Percentiles rank a stretch among this genome's conserved stretches.
These are phyloP conservation scores for Athelia sp. DNA, from an alignment of 1,284 basidiomycete species.

Conservation along the genomic window DNA sequence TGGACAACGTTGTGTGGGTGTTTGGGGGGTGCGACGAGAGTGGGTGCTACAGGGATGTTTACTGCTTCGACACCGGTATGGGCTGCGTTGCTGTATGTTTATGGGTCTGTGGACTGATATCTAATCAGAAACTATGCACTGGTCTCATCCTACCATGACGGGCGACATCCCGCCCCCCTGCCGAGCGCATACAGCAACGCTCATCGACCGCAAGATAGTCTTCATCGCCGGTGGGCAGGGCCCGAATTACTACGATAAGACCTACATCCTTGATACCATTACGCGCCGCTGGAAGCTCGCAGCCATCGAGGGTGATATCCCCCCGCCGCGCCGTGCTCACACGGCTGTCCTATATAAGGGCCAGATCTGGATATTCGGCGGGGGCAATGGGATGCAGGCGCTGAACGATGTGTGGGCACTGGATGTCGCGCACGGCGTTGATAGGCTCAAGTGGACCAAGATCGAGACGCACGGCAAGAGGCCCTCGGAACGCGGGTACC, in stretches of 20 bases:
- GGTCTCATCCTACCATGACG: slow-evolving; percentile 71
- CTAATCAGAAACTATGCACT: slow-evolving; percentile 81
- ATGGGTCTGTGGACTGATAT: neutral
- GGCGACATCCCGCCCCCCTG: slow-evolving; percentile 80
- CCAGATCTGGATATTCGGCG: slow-evolving; percentile 85
- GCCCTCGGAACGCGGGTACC: slow-evolving; percentile 80
- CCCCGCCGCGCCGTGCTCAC: slow-evolving; percentile 81
- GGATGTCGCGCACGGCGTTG: slow-evolving; percentile 47
- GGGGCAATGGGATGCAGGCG: slow-evolving; percentile 85
- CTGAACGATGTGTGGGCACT: slow-evolving; percentile 89
- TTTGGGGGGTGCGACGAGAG: slow-evolving; percentile 87
- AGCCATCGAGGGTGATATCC: slow-evolving; percentile 33
- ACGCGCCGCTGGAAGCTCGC: slow-evolving; percentile 65
- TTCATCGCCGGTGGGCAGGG: slow-evolving; percentile 87
- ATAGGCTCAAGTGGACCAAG: slow-evolving; percentile 57
- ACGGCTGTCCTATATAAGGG: slow-evolving; percentile 74
- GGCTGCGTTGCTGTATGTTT: slow-evolving; percentile 5
- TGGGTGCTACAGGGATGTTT: slow-evolving; percentile 73
- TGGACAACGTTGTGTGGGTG: slow-evolving; percentile 81
- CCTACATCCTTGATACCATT: slow-evolving; percentile 80
- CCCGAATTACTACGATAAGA: slow-evolving; percentile 67
- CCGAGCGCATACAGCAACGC: slow-evolving; percentile 84
- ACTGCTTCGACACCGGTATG: slow-evolving; percentile 82
- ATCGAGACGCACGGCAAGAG: slow-evolving; percentile 45
- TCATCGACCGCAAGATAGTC: slow-evolving; percentile 77